Conservation (phyloP, 495 filamentous ascomycete genomes). For the Hyaloscypha hepaticicola region DNA sequence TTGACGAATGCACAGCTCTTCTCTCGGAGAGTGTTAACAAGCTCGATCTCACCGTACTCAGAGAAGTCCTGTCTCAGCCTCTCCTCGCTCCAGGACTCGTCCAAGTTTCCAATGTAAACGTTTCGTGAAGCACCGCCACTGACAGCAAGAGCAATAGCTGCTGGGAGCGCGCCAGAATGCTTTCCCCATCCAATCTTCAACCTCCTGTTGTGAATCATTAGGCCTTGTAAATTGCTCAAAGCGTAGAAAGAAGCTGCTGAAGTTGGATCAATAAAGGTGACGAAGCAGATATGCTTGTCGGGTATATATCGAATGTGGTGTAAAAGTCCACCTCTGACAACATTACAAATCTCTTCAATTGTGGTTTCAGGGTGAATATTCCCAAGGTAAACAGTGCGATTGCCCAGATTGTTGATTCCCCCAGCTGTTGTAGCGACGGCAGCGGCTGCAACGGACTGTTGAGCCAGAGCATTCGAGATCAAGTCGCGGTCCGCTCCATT, state of each 20-base stretch:
- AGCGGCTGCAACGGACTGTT: conserved; percentile 95
- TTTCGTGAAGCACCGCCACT: conserved; percentile 95
- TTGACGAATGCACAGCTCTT: conserved; percentile 99
- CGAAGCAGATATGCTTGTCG: conserved; percentile 99
- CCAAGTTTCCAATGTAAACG: conserved; percentile 96
- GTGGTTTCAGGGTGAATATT: conserved; percentile 99
- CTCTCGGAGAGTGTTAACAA: conserved; percentile 94
- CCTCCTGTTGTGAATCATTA: conserved; percentile 98
- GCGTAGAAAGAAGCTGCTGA: conserved; percentile 98
- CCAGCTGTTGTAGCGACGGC: conserved; percentile 95
- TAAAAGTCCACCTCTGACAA: conserved; percentile 86
- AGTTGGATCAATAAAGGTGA: conserved; percentile 98
- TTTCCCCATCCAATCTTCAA: conserved; percentile 99
- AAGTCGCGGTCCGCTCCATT: conserved; percentile 94
- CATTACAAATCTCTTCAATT: conserved; percentile 97
- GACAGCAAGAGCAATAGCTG: conserved; percentile 93
- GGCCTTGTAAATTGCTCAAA: conserved; percentile 89
- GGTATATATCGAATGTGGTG: conserved; percentile 99
- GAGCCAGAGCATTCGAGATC: conserved; percentile 91
- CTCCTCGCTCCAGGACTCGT: conserved; percentile 96
- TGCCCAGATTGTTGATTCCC: conserved; percentile 94
- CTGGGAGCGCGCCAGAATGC: conserved; percentile 94
- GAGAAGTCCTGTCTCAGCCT: conserved; percentile 94
- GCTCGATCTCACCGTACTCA: conserved; percentile 96
- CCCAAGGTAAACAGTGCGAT: conserved; percentile 95